Evolutionary conservation across 192 early-diverging fungal species (phyloP).

Genomic region (Gryganskiella cystojenkinii): DNA sequence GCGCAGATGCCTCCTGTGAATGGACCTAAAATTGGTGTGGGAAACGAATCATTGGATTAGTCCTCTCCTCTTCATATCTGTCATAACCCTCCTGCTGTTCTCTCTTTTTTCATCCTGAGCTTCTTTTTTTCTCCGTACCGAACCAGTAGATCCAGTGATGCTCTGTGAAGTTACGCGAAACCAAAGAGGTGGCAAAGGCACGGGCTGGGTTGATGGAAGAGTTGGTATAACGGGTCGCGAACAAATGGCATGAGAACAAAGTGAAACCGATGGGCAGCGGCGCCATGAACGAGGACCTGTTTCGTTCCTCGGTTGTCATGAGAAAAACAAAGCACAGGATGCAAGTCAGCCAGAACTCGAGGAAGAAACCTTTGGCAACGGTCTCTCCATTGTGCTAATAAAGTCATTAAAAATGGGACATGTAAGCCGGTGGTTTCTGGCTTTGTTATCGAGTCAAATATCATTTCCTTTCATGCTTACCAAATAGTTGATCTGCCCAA

Average conservation of each 20-base stretch:
- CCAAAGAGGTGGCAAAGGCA: constrained; percentile 67
- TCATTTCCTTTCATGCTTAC: neutral
- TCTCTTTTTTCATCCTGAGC: neutral
- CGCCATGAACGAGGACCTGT: constrained; percentile 10
- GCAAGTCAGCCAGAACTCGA: constrained; percentile 28
- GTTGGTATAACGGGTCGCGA: constrained; percentile 40
- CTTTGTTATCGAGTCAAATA: neutral
- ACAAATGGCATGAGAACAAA: constrained; percentile 28
- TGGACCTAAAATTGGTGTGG: constrained; percentile 56
- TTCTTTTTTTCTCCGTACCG: neutral
- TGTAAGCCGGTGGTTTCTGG: neutral
- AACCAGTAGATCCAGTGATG: constrained; percentile 74
- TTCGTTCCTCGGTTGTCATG: constrained; percentile 29
- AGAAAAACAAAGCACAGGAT: constrained; percentile 31
- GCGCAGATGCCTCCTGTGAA: constrained; percentile 58
- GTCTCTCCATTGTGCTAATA: constrained; percentile 16
- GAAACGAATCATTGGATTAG: too few relatives aligned
- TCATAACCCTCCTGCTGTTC: too few relatives aligned
- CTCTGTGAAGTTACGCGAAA: constrained; percentile 56
- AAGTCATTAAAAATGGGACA: neutral
- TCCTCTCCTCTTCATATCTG: too few relatives aligned
- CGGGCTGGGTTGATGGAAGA: constrained; percentile 74
- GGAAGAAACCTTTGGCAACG: constrained; percentile 19
- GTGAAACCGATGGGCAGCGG: constrained; percentile 31
- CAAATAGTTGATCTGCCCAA: constrained; percentile 22